Evolutionary conservation across 371 early-diverging fungal species (phyloP).

Genomic region (Mortierella sp.): DNA sequence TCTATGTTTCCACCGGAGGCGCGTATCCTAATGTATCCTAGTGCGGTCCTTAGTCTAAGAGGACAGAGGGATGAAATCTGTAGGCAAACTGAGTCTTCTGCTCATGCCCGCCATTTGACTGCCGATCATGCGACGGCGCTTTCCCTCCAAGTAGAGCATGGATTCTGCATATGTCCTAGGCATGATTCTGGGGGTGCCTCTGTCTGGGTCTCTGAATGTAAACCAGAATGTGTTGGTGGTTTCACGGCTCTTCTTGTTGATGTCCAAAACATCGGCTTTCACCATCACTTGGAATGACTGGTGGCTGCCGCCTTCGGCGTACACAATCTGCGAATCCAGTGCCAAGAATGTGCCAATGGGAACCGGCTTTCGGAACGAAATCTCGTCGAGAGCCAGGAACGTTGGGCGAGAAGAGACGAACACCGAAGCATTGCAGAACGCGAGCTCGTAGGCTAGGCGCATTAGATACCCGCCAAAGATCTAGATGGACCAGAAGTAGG

Average conservation of each 20-base stretch:
- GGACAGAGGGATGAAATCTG: not conserved
- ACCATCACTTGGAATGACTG: slow-evolving; percentile 79
- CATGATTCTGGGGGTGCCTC: slow-evolving; percentile 58
- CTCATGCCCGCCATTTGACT: slow-evolving; percentile 28
- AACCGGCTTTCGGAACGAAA: slow-evolving; percentile 90
- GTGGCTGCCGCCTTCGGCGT: slow-evolving; percentile 61
- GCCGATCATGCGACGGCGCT: slow-evolving; percentile 57
- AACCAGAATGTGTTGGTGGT: slow-evolving; percentile 90
- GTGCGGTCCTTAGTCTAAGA: too few relatives aligned
- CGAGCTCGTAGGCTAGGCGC: slow-evolving; percentile 85
- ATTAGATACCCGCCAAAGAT: slow-evolving; percentile 92
- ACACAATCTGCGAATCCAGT: slow-evolving; percentile 79
- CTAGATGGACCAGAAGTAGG: slow-evolving; percentile 30
- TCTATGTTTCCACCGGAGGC: too few relatives aligned
- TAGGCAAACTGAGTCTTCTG: slow-evolving; percentile 22
- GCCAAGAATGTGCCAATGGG: slow-evolving; percentile 86
- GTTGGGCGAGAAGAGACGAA: slow-evolving; percentile 66
- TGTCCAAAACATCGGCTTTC: slow-evolving; percentile 83
- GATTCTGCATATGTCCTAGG: slow-evolving; percentile 83
- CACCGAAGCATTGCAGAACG: slow-evolving; percentile 77
- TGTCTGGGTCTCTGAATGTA: slow-evolving; percentile 67
- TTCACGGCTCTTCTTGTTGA: slow-evolving; percentile 61
- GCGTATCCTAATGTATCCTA: too few relatives aligned
- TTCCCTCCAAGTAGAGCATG: slow-evolving; percentile 82
- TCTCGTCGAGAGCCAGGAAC: slow-evolving; percentile 88